Evolutionary conservation across 164 flowering plant species (phyloP), one percentile per base, ranked within the genome.

Genomic region (Macadamia tetraphylla): DNA sequence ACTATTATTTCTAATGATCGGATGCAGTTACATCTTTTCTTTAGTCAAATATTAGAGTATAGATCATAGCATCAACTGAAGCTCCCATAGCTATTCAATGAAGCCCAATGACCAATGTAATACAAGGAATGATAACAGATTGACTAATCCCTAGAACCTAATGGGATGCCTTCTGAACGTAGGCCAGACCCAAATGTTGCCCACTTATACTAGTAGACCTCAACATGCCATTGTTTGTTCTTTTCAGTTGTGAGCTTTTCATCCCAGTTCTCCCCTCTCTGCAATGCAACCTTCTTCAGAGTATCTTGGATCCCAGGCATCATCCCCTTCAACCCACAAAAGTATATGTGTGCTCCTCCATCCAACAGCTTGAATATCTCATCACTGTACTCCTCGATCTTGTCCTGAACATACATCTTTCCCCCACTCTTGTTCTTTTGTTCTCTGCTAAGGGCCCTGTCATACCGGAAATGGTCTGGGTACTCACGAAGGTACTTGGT

Each of bases 221-320:
- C 99, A 31, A 94, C 99, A 75, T 94, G 99, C 97, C 97, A 94
- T 64, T 94, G 97, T 75, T 92, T 94, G 82, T 90, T 92, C 91
- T 89, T 90, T 88, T 94, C 35, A 94, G 92, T 70, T 83, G 88
- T 1, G 90, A 90, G 91, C 82, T 87, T 92, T 78, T 73, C 86
- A 3, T 90, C 99, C 99, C 99, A 94, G 63, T 60, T 92, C 79
- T 88, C 96, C 29, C 99, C 97, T 70, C 98, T 82, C 77, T 81
- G 71, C 77, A 86, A 93, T 1, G 99, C 97, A 57, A 89, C 97
- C 70, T 86, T 87, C 82, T 84, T 92, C 74, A 94, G 78, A 1
- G 99, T 94, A 0, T 89, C 96, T 70, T 94, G 99, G 63, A 94
- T 92, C 62, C 99, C 99, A 9, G 99, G 99, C 99, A 94, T 94